Base-by-base conservation (phyloP, 805 yeast species). In the Pichia exigua region DNA sequence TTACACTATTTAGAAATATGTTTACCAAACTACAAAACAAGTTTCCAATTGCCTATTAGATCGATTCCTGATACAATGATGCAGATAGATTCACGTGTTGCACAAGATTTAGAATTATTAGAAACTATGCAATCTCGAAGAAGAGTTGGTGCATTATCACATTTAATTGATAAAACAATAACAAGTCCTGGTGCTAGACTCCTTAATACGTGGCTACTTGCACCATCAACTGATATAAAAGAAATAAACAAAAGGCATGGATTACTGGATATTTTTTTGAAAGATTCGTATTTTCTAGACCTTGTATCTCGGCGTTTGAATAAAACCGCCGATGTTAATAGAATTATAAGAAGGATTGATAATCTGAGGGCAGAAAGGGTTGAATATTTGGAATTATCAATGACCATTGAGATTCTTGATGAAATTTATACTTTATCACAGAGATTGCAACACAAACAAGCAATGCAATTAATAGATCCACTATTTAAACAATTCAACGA, bases 131-230 rank as follows among this genome's bases (percentile, higher is more conserved):
- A 87, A 51, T 77, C 78, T 11, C 75, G 76, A 15, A 74, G 79
- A 17, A 70, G 66, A n/a, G 75, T 74, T 9, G 96, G 96, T 0
- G 82, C 96, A 0, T 65, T 92, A 22, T 70, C 87, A 6, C 77
- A 80, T n/a, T 76, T 85, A 0, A 76, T 94, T 3, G 78, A 80
- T 52, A 70, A 85, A 48, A 92, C 98, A 0, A 79, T 78, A 3
- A 89, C 98, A 0, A 74, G 83, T 1, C 82, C 94, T 0, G 98
- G 98, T 0, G 71, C 95, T 0, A 71, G 98, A 42, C 61, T 86
- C n/a, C 68, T 94, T 13, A 77, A 83, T 9, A 82, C 83, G 48
- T 89, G 97, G 97, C 68, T 92, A 5, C 74, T 87, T 26, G 81
- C 88, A 2, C 99, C 99, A 0, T 75, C 87, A 0, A 74, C 85